These are phyloP conservation scores for Viola odorata DNA, from an alignment of 345 rosid genomes.

Conservation along the genomic window DNA sequence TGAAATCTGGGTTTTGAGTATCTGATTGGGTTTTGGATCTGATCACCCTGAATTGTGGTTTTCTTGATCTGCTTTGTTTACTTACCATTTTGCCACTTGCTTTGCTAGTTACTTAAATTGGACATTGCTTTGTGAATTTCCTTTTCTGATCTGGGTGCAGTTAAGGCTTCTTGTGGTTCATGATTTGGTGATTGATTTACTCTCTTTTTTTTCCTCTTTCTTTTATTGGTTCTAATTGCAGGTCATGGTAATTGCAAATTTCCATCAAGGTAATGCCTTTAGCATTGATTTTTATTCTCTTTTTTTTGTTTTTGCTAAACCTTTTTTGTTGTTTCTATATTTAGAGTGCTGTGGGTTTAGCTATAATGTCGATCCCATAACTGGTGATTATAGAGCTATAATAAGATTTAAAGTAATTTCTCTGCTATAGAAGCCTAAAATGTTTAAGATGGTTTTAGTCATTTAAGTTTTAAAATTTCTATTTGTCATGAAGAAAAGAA, in stretches of 20 bases:
- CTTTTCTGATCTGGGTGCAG: background rate
- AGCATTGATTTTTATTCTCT: too few relatives aligned
- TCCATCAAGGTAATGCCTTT: slow-evolving; percentile 58
- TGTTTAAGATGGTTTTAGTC: background rate
- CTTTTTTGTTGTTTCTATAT: background rate
- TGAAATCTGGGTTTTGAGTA: background rate
- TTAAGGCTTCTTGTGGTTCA: background rate
- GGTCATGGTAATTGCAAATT: slow-evolving; percentile 65
- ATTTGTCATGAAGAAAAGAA: too few relatives aligned
- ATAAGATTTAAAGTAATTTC: too few relatives aligned
- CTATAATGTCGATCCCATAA: background rate
- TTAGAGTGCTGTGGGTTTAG: background rate
- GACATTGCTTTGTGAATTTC: background rate
- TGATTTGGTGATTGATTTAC: slow-evolving; percentile 1
- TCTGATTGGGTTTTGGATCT: background rate
- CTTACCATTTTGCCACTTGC: background rate
- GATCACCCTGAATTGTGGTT: background rate
- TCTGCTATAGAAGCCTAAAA: too few relatives aligned
- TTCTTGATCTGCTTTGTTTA: background rate
- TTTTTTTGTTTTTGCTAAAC: too few relatives aligned
- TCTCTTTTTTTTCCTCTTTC: background rate
- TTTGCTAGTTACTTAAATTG: background rate
- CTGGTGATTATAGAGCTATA: background rate
- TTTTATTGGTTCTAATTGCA: slow-evolving; percentile 25
- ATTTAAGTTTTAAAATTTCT: too few relatives aligned